Evolutionary conservation across 2,329 filamentous ascomycete genomes (phyloP).

Genomic region (Dactylellina leptospora): DNA sequence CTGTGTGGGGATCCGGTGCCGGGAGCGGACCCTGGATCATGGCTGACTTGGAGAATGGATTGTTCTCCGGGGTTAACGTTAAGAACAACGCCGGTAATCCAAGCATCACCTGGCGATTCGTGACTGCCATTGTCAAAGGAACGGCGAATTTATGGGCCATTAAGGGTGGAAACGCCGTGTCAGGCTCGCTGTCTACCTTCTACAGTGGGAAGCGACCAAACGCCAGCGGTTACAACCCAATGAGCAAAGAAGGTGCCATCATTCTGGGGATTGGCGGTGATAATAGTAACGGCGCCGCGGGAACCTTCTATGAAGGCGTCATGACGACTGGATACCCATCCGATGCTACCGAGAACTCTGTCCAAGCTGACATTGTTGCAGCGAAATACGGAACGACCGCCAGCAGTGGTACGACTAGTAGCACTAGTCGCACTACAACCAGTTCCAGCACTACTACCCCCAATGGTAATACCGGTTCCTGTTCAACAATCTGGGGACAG

Average conservation of each 20-base stretch:
- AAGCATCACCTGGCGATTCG: constrained; percentile 67
- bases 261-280: constrained; percentile 77
- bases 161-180: constrained; percentile 67
- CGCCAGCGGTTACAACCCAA: constrained; percentile 68
- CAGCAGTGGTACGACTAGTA: not conserved
- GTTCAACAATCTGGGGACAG: constrained; percentile 57
- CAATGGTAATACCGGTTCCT: constrained; percentile 34
- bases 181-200: constrained; percentile 68
- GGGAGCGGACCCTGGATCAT: constrained; percentile 73
- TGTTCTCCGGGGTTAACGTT: constrained; percentile 68
- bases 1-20: constrained; percentile 67
- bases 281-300: constrained; percentile 69
- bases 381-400: constrained; percentile 63
- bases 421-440: not conserved
- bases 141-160: constrained; percentile 68
- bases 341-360: constrained; percentile 68
- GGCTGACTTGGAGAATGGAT: constrained; percentile 73
- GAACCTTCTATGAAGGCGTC: constrained; percentile 73
- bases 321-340: constrained; percentile 72
- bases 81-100: constrained; percentile 66
- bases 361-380: constrained; percentile 70
- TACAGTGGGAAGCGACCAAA: constrained; percentile 68
- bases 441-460: not conserved
- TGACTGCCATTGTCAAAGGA: constrained; percentile 69
- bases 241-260: constrained; percentile 73